These are phyloP conservation scores for Millerago galiae DNA, from an alignment of 805 yeast genomes.

Conservation along the genomic window DNA sequence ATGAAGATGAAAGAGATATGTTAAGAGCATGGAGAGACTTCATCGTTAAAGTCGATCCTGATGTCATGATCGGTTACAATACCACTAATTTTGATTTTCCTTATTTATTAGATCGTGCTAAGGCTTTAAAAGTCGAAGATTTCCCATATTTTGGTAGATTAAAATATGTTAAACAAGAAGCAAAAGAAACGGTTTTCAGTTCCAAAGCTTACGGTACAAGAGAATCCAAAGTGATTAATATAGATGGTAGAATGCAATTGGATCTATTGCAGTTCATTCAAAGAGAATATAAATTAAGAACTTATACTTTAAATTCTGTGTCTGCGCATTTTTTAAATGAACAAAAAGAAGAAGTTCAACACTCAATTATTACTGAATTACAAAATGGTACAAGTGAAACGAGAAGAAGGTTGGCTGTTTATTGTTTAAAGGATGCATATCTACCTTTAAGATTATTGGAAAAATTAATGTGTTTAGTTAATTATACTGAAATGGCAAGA, in stretches of 20 bases:
- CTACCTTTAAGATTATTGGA: slow-evolving; percentile 83
- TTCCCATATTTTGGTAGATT: slow-evolving; percentile 90
- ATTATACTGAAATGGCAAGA: slow-evolving; percentile 98
- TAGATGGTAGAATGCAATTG: slow-evolving; percentile 93
- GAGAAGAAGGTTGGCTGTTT: slow-evolving; percentile 91
- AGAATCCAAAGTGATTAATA: slow-evolving; percentile 84
- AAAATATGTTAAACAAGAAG: slow-evolving; percentile 60
- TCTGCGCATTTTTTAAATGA: slow-evolving; percentile 91
- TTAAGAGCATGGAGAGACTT: slow-evolving; percentile 81
- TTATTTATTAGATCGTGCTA: slow-evolving; percentile 81
- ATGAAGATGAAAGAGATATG: slow-evolving; percentile 75
- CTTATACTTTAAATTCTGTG: slow-evolving; percentile 92
- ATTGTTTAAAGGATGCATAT: slow-evolving; percentile 94
- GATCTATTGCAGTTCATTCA: slow-evolving; percentile 90
- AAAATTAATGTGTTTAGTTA: slow-evolving; percentile 92
- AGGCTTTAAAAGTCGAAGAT: slow-evolving; percentile 50
- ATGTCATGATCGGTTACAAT: slow-evolving; percentile 94
- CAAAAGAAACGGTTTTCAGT: slow-evolving; percentile 75
- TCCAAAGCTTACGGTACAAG: slow-evolving; percentile 96
- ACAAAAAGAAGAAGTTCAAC: slow-evolving; percentile 97
- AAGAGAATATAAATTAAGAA: slow-evolving; percentile 89
- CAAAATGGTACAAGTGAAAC: slow-evolving; percentile 92
- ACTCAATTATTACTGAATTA: slow-evolving; percentile 88
- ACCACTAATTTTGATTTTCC: slow-evolving; percentile 94
- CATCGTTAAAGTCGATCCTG: slow-evolving; percentile 82